These are phyloP conservation scores for Exophiala oligosperma DNA, from an alignment of 2,329 filamentous ascomycete genomes.

Conservation along the genomic window DNA sequence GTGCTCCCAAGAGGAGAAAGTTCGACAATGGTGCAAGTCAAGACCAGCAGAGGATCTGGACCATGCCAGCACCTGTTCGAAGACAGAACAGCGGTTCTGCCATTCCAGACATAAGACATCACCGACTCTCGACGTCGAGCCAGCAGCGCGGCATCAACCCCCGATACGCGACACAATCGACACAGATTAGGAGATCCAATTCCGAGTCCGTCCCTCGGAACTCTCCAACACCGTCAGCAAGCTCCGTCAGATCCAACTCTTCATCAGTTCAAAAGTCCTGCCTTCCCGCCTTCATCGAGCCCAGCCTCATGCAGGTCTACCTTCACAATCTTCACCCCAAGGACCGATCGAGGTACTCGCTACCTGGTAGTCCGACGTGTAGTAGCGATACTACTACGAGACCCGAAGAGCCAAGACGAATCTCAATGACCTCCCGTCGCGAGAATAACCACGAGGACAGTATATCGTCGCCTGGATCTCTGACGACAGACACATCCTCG, in stretches of 20 bases:
- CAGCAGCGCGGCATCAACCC: slow-evolving; percentile 1
- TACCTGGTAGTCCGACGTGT: not conserved
- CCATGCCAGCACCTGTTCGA: not conserved
- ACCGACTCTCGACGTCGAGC: slow-evolving; percentile 6
- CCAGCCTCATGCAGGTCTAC: slow-evolving; percentile 19
- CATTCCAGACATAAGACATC: slow-evolving; percentile 3
- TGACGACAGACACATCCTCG: slow-evolving; percentile 14
- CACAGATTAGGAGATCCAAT: slow-evolving; percentile 11
- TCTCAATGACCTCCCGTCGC: not conserved
- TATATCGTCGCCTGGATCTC: slow-evolving; percentile 17
- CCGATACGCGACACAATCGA: not conserved
- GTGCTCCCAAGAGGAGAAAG: slow-evolving; percentile 20
- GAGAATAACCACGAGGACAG: slow-evolving; percentile 8
- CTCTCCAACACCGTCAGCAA: not conserved
- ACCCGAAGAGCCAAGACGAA: not conserved
- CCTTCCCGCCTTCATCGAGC: slow-evolving; percentile 23
- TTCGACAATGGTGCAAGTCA: slow-evolving; percentile 7
- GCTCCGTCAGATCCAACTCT: not conserved
- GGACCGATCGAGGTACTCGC: slow-evolving; percentile 18
- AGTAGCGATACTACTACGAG: not conserved
- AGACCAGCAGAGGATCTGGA: not conserved
- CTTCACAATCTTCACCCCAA: slow-evolving; percentile 24
- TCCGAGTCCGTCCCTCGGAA: slow-evolving; percentile 6
- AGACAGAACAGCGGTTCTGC: slow-evolving; percentile 4
- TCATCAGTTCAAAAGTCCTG: slow-evolving; percentile 10